These are phyloP conservation scores for Boletus hoseneyae DNA, from an alignment of 1,284 basidiomycete species.

Conservation along the genomic window DNA sequence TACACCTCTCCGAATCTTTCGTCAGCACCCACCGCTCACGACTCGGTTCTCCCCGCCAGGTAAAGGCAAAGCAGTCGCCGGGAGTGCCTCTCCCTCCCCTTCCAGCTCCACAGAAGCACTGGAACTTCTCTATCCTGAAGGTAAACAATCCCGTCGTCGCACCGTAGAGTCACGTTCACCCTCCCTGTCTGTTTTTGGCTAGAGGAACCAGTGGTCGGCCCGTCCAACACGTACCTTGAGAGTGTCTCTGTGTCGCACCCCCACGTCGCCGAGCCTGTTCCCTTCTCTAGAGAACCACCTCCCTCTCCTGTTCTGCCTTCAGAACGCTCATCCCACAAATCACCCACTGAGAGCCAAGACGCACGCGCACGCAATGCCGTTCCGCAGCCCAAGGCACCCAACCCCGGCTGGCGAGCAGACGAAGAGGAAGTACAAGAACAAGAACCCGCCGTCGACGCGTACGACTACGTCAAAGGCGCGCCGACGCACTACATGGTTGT, in stretches of 20 bases:
- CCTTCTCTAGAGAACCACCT: too few species aligned
- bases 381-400: not conserved
- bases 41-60: not conserved
- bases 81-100: not conserved
- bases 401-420: not conserved
- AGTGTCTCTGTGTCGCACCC: not conserved
- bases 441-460: not conserved
- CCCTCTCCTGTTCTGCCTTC: not conserved
- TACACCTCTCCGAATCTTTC: too few species aligned
- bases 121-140: constrained; percentile 16
- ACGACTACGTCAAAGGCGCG: constrained; percentile 14
- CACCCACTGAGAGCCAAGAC: not conserved
- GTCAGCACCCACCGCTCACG: not conserved
- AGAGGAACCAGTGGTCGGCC: constrained; percentile 14
- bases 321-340: not conserved
- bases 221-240: not conserved
- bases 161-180: constrained; percentile 1
- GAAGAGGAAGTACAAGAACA: constrained; percentile 5
- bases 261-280: not conserved
- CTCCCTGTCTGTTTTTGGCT: not conserved
- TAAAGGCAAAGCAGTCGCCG: constrained; percentile 2
- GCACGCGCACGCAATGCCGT: not conserved
- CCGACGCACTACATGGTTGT: constrained; percentile 27
- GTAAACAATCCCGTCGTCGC: not conserved
- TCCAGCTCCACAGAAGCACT: constrained; percentile 16